Evolutionary conservation across 305 asterid genomes (phyloP).

Genomic region (Fraxinus nigra): DNA sequence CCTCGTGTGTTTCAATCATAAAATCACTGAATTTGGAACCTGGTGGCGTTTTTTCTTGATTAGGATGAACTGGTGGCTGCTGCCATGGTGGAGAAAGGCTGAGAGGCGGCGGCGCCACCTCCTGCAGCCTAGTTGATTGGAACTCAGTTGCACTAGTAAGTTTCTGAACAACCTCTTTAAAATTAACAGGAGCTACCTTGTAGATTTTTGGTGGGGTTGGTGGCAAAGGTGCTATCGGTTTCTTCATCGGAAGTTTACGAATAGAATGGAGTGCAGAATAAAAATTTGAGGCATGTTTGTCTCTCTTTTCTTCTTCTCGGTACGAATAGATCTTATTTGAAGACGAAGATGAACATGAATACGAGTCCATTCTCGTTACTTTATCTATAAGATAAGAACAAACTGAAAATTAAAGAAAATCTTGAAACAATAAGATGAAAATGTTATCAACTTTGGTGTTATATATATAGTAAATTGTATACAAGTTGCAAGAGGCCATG

Average conservation of each 20-base stretch:
- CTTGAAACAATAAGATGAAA: background rate
- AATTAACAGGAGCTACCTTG: conserved; percentile 24
- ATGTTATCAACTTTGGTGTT: background rate
- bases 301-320: background rate
- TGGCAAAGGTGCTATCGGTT: conserved; percentile 34
- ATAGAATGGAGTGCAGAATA: conserved; percentile 41
- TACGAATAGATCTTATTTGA: background rate
- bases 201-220: conserved; percentile 30
- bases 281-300: conserved; percentile 7
- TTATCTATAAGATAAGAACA: background rate
- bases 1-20: background rate
- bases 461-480: background rate
- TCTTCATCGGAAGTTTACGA: conserved; percentile 29
- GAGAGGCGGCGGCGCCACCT: conserved; percentile 11
- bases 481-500: background rate
- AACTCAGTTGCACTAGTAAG: conserved; percentile 24
- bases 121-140: background rate
- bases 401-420: background rate
- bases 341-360: background rate
- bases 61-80: background rate
- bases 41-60: background rate
- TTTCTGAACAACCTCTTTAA: conserved; percentile 34
- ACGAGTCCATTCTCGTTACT: background rate
- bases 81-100: conserved; percentile 1
- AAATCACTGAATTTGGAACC: background rate